Percentiles rank a stretch among this genome's conserved stretches.
These are phyloP conservation scores for Saccharomycopsis sp. DNA, from an alignment of 805 yeast genomes.

Conservation along the genomic window DNA sequence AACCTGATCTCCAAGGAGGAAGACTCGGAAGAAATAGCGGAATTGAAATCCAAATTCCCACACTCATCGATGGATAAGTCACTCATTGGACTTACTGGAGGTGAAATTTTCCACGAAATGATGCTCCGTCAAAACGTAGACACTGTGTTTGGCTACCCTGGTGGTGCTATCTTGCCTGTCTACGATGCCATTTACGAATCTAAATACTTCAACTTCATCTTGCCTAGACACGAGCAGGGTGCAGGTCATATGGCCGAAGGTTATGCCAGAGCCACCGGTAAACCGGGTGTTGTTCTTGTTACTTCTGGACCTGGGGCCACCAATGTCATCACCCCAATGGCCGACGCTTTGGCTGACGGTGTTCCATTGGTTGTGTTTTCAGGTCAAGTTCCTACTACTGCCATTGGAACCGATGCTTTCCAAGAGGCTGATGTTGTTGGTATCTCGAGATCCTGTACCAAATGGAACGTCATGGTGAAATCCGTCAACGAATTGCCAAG, in stretches of 20 bases:
- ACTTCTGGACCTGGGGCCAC: conserved; percentile 99
- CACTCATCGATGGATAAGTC: conserved; percentile 61
- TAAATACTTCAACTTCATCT: conserved; percentile 76
- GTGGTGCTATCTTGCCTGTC: conserved; percentile 97
- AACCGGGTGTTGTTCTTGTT: conserved; percentile 95
- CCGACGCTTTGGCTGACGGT: conserved; percentile 96
- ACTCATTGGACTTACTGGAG: conserved; percentile 94
- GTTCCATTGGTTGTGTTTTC: conserved; percentile 94
- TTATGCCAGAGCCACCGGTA: conserved; percentile 91
- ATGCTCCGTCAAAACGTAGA: conserved; percentile 95
- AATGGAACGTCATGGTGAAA: conserved; percentile 99
- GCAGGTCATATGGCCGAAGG: conserved; percentile 99
- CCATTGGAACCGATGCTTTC: conserved; percentile 98
- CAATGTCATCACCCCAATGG: conserved; percentile 96
- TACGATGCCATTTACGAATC: conserved; percentile 95
- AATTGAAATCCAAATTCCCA: conserved; percentile 3
- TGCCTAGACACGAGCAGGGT: conserved; percentile 98
- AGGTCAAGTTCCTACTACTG: conserved; percentile 93
- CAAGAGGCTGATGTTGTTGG: conserved; percentile 99
- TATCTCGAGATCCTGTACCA: conserved; percentile 93
- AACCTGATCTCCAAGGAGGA: conserved; percentile 29
- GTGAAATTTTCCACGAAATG: conserved; percentile 98
- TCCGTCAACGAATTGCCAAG: conserved; percentile 89
- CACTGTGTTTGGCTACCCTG: conserved; percentile 95
- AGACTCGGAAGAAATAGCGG: conserved; percentile 19